Base-by-base conservation (phyloP, 2,329 filamentous ascomycete species). In the Apiospora marii region DNA sequence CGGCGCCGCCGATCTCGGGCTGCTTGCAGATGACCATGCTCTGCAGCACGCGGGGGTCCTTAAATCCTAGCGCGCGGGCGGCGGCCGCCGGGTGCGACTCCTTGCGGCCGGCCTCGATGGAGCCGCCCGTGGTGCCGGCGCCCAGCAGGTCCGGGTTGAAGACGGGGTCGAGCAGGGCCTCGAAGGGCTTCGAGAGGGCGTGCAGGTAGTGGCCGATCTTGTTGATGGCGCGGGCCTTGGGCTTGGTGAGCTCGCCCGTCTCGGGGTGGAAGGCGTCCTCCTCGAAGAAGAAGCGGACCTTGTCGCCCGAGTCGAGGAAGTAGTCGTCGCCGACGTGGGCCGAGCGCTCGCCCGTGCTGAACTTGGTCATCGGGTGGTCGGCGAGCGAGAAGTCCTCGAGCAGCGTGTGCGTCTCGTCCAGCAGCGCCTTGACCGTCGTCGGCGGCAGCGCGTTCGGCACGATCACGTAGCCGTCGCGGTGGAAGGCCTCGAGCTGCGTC, bases 1-100 rank as follows among this genome's bases (percentile, higher is more conserved):
- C 96, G 1, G 93, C 93, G 30, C 94, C 96, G 41, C 96, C 96
- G 70, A 98, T 98, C 83, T 97, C 94, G 30, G 96, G 95, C 84
- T 98, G 96, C 83, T 99, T 99, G 89, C 95, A 98, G 78, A 99
- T 98, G 41, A 98, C 88, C 96, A 99, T 99, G 81, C 93, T 96
- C 86, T 99, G 96, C 70, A 99, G 86, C 73, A 88, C 90, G 27
- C 92, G 87, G 1, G 95, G 94, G 81, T 97, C 94, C 5, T 76
- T 78, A 84, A 95, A 98, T 2, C 92, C 92, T 14, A 98, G 86
- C 12, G 88, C 88, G 64, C 85, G 85, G 0, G 95, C 94, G 19
- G 98, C 91, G 6, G 87, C 89, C 0, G 85, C 86, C 0, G 88
- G 88, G 68, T 80, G 78, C 46, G 78, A 81, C n/a, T 81, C 83